Evolutionary conservation across 129 eudicot species (phyloP).

Genomic region (Flaveria trinervia): DNA sequence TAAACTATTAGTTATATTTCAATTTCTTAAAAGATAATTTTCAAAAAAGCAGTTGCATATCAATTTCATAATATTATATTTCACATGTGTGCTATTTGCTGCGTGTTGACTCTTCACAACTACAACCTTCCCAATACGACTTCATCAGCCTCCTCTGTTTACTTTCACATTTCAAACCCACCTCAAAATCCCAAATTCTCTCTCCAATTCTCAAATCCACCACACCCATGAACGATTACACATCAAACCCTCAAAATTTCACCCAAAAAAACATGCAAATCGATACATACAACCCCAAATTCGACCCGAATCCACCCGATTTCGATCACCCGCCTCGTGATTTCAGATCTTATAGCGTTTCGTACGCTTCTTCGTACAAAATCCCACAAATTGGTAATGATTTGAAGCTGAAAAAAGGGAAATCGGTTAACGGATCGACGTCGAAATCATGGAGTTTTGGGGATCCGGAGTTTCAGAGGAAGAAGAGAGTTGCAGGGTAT

Average conservation of each 20-base stretch:
- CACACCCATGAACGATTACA: slow-evolving; percentile 54
- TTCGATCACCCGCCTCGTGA: slow-evolving; percentile 36
- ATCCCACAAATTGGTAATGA: slow-evolving; percentile 25
- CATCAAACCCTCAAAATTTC: slow-evolving; percentile 52
- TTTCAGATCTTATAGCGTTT: slow-evolving; percentile 68
- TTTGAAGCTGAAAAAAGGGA: slow-evolving; percentile 57
- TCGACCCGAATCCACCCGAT: slow-evolving; percentile 4
- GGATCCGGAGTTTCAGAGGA: slow-evolving; percentile 91
- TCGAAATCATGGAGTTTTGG: slow-evolving; percentile 57
- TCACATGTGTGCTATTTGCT: too few species aligned
- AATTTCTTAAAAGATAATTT: too few species aligned
- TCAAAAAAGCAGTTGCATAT: too few species aligned
- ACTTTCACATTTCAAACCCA: too few species aligned
- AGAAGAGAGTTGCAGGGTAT: slow-evolving; percentile 89
- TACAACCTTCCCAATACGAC: too few species aligned
- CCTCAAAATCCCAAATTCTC: slow-evolving; percentile 8
- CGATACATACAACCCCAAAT: slow-evolving; percentile 44
- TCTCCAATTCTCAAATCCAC: slow-evolving; percentile 16
- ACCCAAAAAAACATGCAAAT: slow-evolving; percentile 47
- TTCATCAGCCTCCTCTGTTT: too few species aligned
- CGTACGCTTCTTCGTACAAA: slow-evolving; percentile 39
- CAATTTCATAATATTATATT: too few species aligned
- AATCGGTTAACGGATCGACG: slow-evolving; percentile 38
- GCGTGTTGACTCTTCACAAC: too few species aligned
- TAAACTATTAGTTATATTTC: too few species aligned